Evolutionary conservation across 1,139 yeast genomes (phyloP), one percentile per base, ranked within the genome.

Genomic region (Blastobotrys arbuscula): DNA sequence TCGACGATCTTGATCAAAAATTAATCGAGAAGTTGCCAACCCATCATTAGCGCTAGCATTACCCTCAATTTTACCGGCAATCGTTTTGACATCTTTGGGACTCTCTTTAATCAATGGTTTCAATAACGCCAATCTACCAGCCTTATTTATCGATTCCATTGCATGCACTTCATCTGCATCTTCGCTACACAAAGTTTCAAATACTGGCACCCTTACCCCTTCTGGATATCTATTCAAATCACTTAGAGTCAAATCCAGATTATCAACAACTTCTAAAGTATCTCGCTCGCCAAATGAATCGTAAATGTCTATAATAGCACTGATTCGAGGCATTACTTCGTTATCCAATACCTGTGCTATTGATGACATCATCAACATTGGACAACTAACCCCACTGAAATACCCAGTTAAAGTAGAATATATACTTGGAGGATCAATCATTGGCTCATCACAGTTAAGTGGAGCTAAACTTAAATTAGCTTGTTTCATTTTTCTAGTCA

Each of bases 1-100:
- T 47, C 97, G 72, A 49, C 95, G 69, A 62, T 90, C 97, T 39
- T 77, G 74, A 18, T 83, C 81, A 62, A 88, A 90, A 1, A 90
- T 81, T 19, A 85, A 66, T 55, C 78, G 78, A 0, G 92, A 81
- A n/a, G 84, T 75, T 37, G 76, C 76, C 41, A 81, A 72, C 52
- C 84, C 69, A 53, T 82, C 88, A 78, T 75, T 69, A 2, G 74
- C 57, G 1, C 72, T 65, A 19, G 80, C 86, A 21, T 68, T 71
- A n/a, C 75, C 81, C 2, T 42, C 45, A 10, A 16, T 20, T 19
- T 30, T 36, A 9, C 23, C 18, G 6, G 79, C 60, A 5, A 83
- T 70, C 28, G 77, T 73, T 30, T 71, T 67, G n/a, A 80, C 71
- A 50, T 78, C 82, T 53, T 69, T 70, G 0, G 70, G 57, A 24